phyloP scores from a whole-genome alignment of 1,139 yeast species.

The Pichia sp. region DNA sequence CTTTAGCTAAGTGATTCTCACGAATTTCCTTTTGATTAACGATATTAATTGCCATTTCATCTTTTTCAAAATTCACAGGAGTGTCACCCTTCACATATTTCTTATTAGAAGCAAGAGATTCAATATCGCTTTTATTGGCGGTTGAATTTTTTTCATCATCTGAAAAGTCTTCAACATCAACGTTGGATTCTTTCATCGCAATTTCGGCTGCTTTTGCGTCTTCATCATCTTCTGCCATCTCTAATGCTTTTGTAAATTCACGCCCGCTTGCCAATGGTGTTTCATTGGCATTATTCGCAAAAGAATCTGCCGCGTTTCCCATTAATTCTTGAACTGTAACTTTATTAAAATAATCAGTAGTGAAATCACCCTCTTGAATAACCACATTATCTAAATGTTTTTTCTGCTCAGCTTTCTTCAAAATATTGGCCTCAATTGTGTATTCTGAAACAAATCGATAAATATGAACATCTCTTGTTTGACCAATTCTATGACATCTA shows the following conservation, averaged over 20 bases:
- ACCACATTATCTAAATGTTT: conserved; percentile 92
- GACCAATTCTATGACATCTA: conserved; percentile 98
- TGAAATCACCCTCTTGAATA: conserved; percentile 96
- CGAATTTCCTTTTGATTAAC: conserved; percentile 19
- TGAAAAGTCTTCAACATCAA: conserved; percentile 80
- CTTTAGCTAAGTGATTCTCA: neutral
- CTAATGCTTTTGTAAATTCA: conserved; percentile 62
- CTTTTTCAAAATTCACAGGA: conserved; percentile 21
- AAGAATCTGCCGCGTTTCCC: conserved; percentile 34
- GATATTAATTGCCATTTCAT: conserved; percentile 21
- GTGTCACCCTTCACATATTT: conserved; percentile 3
- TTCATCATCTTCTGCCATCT: conserved; percentile 95
- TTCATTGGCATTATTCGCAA: conserved; percentile 21
- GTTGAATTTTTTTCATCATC: conserved; percentile 31
- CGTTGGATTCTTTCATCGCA: conserved; percentile 81
- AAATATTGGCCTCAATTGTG: conserved; percentile 92
- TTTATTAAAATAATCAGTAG: conserved; percentile 91
- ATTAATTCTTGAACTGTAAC: conserved; percentile 84
- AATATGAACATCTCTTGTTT: conserved; percentile 94
- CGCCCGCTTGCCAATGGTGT: conserved; percentile 34
- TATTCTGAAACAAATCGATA: conserved; percentile 94
- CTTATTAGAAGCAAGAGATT: no score
- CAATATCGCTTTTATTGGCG: conserved; percentile 1
- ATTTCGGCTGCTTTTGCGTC: conserved; percentile 88
- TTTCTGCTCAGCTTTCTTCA: conserved; percentile 93